These are phyloP conservation scores for Aspergillus fructus DNA, from an alignment of 2,329 filamentous ascomycete genomes.

Conservation along the genomic window DNA sequence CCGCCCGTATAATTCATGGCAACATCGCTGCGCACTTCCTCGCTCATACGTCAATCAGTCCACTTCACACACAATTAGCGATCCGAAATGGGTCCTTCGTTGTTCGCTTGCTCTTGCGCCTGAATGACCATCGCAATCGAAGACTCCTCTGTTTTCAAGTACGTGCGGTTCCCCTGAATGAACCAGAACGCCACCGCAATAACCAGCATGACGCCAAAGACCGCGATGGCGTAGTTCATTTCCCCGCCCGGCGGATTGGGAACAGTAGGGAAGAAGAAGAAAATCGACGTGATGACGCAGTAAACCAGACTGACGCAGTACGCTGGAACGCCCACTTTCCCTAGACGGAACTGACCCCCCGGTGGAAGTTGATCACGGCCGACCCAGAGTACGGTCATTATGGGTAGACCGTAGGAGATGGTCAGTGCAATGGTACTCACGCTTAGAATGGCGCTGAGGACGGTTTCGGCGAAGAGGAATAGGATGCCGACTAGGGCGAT, in stretches of 20 bases:
- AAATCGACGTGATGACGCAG: slow-evolving; percentile 53
- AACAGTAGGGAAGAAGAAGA: slow-evolving; percentile 54
- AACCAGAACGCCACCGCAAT: slow-evolving; percentile 54
- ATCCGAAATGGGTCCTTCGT: no score
- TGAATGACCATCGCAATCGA: slow-evolving; percentile 15
- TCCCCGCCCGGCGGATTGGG: slow-evolving; percentile 48
- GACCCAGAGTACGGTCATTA: slow-evolving; percentile 47
- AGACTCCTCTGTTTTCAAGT: slow-evolving; percentile 32
- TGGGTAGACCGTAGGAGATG: slow-evolving; percentile 54
- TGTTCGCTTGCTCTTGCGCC: no score
- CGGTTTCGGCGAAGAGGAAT: slow-evolving; percentile 55
- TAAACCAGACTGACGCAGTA: slow-evolving; percentile 54
- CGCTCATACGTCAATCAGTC: no score
- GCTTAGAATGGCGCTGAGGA: slow-evolving; percentile 56
- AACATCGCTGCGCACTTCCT: no score
- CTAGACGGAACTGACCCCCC: slow-evolving; percentile 42
- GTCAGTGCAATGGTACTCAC: slow-evolving; percentile 59
- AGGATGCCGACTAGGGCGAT: slow-evolving; percentile 53
- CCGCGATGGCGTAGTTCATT: slow-evolving; percentile 60
- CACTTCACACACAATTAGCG: no score
- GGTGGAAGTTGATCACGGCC: slow-evolving; percentile 56
- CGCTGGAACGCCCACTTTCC: slow-evolving; percentile 40
- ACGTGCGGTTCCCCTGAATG: slow-evolving; percentile 44
- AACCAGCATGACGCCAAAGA: slow-evolving; percentile 57
- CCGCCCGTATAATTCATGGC: no score